phyloP scores from a whole-genome alignment of 495 filamentous ascomycete genomes.

The Aspergillus sclerotiicarbonarius region DNA sequence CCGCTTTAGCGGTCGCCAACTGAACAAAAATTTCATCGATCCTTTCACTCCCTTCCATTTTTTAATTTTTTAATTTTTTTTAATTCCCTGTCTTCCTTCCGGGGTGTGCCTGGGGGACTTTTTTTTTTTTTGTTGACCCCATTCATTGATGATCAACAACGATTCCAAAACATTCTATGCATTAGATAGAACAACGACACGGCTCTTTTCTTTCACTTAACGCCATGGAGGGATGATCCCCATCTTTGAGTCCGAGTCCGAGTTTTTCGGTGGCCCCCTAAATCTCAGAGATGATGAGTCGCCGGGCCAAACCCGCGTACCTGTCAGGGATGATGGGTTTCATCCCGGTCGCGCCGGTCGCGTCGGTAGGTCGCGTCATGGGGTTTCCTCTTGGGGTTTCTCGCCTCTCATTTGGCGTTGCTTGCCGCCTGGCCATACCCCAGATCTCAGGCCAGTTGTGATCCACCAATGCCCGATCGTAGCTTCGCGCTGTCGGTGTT shows the following conservation, averaged over 20 bases:
- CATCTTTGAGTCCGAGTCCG: not conserved
- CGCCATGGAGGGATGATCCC: not conserved
- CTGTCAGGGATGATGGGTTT: slow-evolving; percentile 1
- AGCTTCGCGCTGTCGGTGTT: slow-evolving; percentile 1
- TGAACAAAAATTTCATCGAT: slow-evolving; percentile 40
- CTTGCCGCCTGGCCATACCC: slow-evolving; percentile 14
- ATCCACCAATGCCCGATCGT: slow-evolving; percentile 18
- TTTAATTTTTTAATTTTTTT: not conserved
- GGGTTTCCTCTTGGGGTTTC: not conserved
- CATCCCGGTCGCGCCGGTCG: not conserved
- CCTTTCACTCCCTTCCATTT: not conserved
- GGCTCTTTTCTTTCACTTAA: not conserved
- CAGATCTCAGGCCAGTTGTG: slow-evolving; percentile 21
- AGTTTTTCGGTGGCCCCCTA: not conserved
- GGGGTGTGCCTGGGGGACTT: no score
- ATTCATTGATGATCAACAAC: no score
- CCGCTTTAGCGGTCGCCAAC: slow-evolving; percentile 41
- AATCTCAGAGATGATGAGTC: slow-evolving; percentile 6
- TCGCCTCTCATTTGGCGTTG: slow-evolving; percentile 8
- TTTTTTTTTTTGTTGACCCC: no score
- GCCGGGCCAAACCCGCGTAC: not conserved
- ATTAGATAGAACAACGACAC: not conserved
- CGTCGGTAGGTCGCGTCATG: slow-evolving; percentile 4
- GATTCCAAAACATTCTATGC: not conserved
- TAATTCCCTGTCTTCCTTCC: not conserved